These are phyloP conservation scores for Esteya vermicola DNA, from an alignment of 2,329 filamentous ascomycete species.

Conservation along the genomic window DNA sequence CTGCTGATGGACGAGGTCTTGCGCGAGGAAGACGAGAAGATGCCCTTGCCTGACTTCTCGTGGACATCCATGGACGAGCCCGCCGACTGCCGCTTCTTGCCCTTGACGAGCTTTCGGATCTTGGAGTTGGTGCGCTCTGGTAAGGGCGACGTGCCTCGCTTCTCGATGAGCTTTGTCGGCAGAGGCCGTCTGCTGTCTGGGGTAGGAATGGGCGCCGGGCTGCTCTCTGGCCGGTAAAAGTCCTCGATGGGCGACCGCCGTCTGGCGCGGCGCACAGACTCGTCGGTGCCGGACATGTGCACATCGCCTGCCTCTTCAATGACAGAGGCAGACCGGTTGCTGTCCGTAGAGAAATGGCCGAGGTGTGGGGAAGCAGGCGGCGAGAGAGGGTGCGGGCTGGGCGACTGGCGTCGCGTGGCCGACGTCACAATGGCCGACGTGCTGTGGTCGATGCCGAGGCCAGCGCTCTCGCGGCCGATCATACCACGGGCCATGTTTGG, in stretches of 20 bases:
- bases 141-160: not conserved
- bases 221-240: constrained; percentile 36
- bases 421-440: constrained; percentile 41
- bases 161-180: not conserved
- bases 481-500: constrained; percentile 45
- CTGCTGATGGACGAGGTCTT: constrained; percentile 44
- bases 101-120: constrained; percentile 4
- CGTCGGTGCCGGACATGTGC: not conserved
- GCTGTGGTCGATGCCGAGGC: constrained; percentile 37
- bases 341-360: not conserved
- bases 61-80: constrained; percentile 16
- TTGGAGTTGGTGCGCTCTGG: constrained; percentile 6
- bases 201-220: constrained; percentile 15
- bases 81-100: constrained; percentile 23
- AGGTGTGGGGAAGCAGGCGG: not conserved
- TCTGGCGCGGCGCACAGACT: not conserved
- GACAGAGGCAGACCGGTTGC: not conserved
- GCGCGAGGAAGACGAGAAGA: constrained; percentile 14
- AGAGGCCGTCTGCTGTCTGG: not conserved
- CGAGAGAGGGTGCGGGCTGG: not conserved
- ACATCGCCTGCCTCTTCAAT: not conserved
- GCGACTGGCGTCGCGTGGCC: constrained; percentile 30
- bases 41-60: not conserved
- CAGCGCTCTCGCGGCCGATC: constrained; percentile 41
- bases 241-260: constrained; percentile 12